Percentiles rank a stretch among this genome's conserved stretches.
phyloP scores from a whole-genome alignment of 305 asterid species.

The Solanum chacoense region DNA sequence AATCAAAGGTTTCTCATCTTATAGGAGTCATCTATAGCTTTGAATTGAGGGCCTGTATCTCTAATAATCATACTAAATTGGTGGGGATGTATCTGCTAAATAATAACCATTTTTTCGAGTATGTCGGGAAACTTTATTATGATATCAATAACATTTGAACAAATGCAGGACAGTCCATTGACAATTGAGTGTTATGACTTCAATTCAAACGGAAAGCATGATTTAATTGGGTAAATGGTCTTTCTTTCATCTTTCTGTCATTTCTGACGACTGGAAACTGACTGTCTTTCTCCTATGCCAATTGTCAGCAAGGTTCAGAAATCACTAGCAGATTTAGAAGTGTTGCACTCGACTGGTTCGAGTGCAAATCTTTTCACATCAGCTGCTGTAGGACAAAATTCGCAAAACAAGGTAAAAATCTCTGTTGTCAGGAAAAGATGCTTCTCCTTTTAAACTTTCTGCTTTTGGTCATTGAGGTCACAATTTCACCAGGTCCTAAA shows the following conservation, averaged over 20 bases:
- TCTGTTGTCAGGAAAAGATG: background rate
- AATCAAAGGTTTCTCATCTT: background rate
- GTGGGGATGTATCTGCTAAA: background rate
- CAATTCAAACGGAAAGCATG: conserved; percentile 84
- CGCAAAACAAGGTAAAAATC: conserved; percentile 60
- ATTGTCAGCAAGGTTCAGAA: conserved; percentile 78
- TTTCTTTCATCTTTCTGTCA: background rate
- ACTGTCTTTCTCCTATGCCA: conserved; percentile 14
- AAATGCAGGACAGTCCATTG: conserved; percentile 92
- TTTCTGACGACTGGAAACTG: conserved; percentile 15
- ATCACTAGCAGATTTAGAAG: conserved; percentile 81
- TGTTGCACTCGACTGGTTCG: conserved; percentile 42
- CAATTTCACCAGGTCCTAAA: conserved; percentile 47
- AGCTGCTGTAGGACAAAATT: conserved; percentile 44
- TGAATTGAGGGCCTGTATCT: background rate
- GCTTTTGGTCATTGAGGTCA: background rate
- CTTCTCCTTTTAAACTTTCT: background rate
- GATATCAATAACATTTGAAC: conserved; percentile 9
- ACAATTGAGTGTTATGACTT: conserved; percentile 81
- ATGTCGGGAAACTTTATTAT: background rate
- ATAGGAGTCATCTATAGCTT: background rate
- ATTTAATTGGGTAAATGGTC: conserved; percentile 67
- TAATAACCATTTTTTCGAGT: background rate
- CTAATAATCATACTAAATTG: background rate
- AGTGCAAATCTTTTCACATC: conserved; percentile 60